Evolutionary conservation across 306 rosid genomes (phyloP).

Genomic region (Benincasa hispida): DNA sequence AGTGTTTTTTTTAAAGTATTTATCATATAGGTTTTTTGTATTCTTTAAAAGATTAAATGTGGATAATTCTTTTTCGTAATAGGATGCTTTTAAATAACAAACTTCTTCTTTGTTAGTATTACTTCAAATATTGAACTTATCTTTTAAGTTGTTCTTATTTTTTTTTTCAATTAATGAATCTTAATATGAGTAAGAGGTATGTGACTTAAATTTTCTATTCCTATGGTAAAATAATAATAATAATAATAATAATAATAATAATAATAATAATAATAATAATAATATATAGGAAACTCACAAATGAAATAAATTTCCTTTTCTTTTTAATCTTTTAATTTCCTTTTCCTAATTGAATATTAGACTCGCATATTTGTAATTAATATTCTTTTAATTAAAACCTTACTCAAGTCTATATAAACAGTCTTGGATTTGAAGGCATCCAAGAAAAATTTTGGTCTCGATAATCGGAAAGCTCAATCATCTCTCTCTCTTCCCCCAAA

Average conservation of each 20-base stretch:
- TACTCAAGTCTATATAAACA: neutral
- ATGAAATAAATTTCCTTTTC: too few species aligned
- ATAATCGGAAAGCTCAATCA: neutral
- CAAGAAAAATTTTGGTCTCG: neutral
- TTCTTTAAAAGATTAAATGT: neutral
- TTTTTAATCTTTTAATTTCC: neutral
- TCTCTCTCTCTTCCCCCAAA: slow-evolving; percentile 10
- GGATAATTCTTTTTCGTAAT: neutral
- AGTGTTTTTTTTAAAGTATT: too few species aligned
- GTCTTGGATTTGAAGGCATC: slow-evolving; percentile 10
- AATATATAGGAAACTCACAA: too few species aligned
- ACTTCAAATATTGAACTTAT: too few species aligned
- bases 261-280: too few species aligned
- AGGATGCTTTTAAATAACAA: neutral
- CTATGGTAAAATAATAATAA: too few species aligned
- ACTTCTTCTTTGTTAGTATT: neutral
- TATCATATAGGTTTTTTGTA: too few species aligned
- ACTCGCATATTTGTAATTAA: neutral
- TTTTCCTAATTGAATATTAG: neutral
- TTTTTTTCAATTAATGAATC: too few species aligned
- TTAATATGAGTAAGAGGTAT: too few species aligned
- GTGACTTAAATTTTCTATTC: too few species aligned
- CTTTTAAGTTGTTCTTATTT: too few species aligned
- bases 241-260: too few species aligned
- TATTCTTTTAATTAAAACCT: neutral